Evolutionary conservation across 2,329 filamentous ascomycete species (phyloP).

Genomic region (Sporothrix pallida): DNA sequence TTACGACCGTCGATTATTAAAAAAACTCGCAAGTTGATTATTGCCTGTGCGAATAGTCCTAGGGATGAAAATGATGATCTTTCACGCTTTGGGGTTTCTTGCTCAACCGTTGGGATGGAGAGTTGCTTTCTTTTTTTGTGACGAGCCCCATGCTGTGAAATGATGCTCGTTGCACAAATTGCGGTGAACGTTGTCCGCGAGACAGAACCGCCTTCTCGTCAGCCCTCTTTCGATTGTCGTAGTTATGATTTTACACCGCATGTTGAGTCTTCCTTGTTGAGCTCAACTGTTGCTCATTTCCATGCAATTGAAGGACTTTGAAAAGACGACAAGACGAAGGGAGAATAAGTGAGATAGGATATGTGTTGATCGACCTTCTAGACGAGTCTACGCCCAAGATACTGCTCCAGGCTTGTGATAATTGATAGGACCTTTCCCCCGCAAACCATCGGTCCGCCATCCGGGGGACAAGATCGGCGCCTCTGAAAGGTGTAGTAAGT

Average conservation of each 20-base stretch:
- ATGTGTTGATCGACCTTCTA: not conserved
- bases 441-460: not conserved
- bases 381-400: not conserved
- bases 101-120: slow-evolving; percentile 14
- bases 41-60: not conserved
- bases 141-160: not conserved
- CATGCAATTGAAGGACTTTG: too few species aligned
- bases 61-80: not conserved
- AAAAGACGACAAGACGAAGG: not conserved
- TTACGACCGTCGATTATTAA: not conserved
- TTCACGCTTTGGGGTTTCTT: not conserved
- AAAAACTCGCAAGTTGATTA: not conserved
- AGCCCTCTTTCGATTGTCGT: not conserved
- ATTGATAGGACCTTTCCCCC: slow-evolving; percentile 1
- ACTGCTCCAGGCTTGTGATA: not conserved
- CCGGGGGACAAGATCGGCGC: not conserved
- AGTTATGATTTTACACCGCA: too few species aligned
- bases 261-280: not conserved
- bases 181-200: slow-evolving; percentile 1
- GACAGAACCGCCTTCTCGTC: not conserved
- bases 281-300: not conserved
- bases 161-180: not conserved
- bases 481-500: not conserved
- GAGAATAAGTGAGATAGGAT: not conserved
- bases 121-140: slow-evolving; percentile 1